Conservation (phyloP, 495 filamentous ascomycete genomes). For the Trichoderma virens region DNA sequence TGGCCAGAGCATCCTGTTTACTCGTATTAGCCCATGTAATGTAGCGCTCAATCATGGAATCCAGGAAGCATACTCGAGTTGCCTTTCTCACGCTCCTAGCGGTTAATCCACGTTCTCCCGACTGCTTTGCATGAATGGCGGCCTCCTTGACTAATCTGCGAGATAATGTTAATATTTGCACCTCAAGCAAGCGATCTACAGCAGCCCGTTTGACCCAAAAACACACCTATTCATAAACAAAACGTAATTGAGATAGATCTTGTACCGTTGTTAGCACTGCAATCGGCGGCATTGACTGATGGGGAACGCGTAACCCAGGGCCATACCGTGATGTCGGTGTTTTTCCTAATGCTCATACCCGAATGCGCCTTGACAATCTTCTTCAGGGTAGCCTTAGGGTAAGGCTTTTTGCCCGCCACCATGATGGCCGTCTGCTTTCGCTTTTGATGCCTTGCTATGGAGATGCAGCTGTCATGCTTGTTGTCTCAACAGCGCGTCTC, state of each 20-base stretch:
- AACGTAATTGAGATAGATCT: constrained; percentile 87
- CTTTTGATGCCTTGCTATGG: not conserved
- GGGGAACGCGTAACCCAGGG: constrained; percentile 13
- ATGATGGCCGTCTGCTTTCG: constrained; percentile 24
- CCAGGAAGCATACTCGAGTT: constrained; percentile 51
- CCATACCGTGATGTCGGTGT: constrained; percentile 77
- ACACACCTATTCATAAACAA: constrained; percentile 81
- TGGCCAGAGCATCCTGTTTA: constrained; percentile 59
- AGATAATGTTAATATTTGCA: constrained; percentile 9
- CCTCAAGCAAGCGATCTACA: not conserved
- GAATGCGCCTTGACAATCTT: constrained; percentile 87
- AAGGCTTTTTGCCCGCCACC: constrained; percentile 60
- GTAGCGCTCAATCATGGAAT: not conserved
- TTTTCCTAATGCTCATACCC: constrained; percentile 70
- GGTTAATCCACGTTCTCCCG: constrained; percentile 63
- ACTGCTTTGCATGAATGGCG: constrained; percentile 63
- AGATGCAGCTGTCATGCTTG: not conserved
- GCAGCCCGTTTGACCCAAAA: not conserved
- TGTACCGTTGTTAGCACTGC: not conserved
- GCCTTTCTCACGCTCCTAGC: constrained; percentile 69
- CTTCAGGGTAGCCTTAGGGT: constrained; percentile 77
- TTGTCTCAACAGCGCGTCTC: not conserved
- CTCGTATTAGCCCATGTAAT: constrained; percentile 11
- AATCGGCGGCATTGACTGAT: not conserved
- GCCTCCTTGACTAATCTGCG: constrained; percentile 78